Evolutionary conservation across 129 eudicot genomes (phyloP).

Genomic region (Kitagawia praeruptora): DNA sequence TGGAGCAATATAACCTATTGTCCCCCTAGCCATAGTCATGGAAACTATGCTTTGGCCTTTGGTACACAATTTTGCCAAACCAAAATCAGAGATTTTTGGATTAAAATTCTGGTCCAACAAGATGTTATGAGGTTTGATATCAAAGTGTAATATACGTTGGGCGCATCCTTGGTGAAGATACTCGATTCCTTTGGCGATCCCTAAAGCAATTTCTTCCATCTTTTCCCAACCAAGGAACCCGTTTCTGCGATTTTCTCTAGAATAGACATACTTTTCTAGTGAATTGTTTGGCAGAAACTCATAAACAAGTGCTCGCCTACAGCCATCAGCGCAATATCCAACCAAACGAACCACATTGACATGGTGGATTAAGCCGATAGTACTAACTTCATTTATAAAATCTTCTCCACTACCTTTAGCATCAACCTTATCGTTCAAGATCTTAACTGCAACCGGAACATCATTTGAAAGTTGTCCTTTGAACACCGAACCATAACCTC

Average conservation of each 20-base stretch:
- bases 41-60: conserved; percentile 1
- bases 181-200: conserved; percentile 9
- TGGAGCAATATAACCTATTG: conserved; percentile 6
- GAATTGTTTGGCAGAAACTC: conserved; percentile 12
- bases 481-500: conserved; percentile 14
- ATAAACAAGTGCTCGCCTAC: conserved; percentile 4
- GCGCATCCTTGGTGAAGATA: conserved; percentile 11
- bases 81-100: conserved; percentile 10
- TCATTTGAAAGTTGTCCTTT: conserved; percentile 10
- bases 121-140: conserved; percentile 10
- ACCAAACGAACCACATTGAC: conserved; percentile 8
- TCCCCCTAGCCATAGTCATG: conserved; percentile 12
- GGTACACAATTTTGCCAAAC: conserved; percentile 5
- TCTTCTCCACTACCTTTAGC: conserved; percentile 11
- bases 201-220: conserved; percentile 4
- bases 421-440: not conserved
- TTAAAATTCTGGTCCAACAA: conserved; percentile 10
- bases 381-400: conserved; percentile 11
- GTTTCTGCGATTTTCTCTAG: not conserved
- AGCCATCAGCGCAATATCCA: conserved; percentile 11
- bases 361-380: conserved; percentile 9
- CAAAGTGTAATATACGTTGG: conserved; percentile 1
- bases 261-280: conserved; percentile 2
- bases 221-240: conserved; percentile 4
- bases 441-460: conserved; percentile 5